phyloP scores from a whole-genome alignment of 164 flowering plant genomes.

The Piper betle region DNA sequence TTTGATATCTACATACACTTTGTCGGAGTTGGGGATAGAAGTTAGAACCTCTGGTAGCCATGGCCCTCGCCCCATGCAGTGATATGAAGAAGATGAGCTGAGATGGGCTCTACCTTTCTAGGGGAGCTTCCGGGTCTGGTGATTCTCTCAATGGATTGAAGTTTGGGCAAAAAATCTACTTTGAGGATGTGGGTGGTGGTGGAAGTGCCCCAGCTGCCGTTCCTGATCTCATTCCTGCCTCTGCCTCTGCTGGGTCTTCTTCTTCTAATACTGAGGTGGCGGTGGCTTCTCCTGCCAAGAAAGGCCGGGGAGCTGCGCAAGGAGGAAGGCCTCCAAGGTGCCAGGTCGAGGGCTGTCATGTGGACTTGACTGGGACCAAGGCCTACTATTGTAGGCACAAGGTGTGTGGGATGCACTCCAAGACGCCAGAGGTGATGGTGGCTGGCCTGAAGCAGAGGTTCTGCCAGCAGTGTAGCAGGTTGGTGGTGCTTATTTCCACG shows the following conservation, averaged over 20 bases:
- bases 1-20: background rate
- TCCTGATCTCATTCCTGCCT: background rate
- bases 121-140: slow-evolving; percentile 23
- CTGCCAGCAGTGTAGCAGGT: slow-evolving; percentile 93
- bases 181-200: slow-evolving; percentile 44
- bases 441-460: slow-evolving; percentile 67
- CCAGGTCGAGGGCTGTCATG: slow-evolving; percentile 73
- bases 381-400: slow-evolving; percentile 91
- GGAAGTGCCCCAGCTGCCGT: slow-evolving; percentile 11
- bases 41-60: background rate
- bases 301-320: slow-evolving; percentile 28
- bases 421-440: slow-evolving; percentile 57
- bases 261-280: slow-evolving; percentile 13
- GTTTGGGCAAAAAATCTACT: slow-evolving; percentile 68
- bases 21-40: too few species aligned
- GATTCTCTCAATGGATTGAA: slow-evolving; percentile 57
- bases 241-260: slow-evolving; percentile 2
- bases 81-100: slow-evolving; percentile 14
- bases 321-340: slow-evolving; percentile 63
- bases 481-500: slow-evolving; percentile 3
- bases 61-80: slow-evolving; percentile 17
- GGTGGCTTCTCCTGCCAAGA: slow-evolving; percentile 20
- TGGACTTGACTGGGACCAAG: slow-evolving; percentile 78
- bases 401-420: slow-evolving; percentile 81
- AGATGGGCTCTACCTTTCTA: slow-evolving; percentile 33